phyloP scores from a whole-genome alignment of 2,329 filamentous ascomycete genomes.

The Scedosporium dehoogii region DNA sequence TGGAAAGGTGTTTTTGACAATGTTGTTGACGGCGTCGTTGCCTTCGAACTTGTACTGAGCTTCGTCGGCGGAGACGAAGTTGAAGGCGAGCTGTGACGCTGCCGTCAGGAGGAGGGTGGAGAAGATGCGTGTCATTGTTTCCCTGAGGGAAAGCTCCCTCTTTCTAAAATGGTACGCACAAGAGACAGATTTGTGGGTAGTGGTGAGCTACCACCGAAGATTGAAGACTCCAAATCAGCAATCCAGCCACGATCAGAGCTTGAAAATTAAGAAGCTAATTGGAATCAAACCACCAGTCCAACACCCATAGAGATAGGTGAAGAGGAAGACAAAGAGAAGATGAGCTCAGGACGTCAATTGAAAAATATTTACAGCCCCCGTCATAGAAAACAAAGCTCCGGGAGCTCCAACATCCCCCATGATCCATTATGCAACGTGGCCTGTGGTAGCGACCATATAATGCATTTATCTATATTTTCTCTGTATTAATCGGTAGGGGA shows the following conservation, averaged over 20 bases:
- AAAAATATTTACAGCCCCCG: neutral
- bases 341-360: neutral
- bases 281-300: neutral
- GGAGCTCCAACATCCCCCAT: neutral
- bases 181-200: neutral
- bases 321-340: neutral
- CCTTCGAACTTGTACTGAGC: conserved; percentile 7
- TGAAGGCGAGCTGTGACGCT: neutral
- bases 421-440: conserved; percentile 4
- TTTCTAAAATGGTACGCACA: neutral
- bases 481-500: neutral
- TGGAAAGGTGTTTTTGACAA: neutral
- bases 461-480: neutral
- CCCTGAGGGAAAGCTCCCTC: neutral
- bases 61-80: neutral
- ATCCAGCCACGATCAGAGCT: neutral
- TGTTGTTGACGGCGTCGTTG: conserved; percentile 4
- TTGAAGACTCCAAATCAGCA: neutral
- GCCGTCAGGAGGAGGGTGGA: conserved; percentile 1
- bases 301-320: neutral
- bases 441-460: conserved; percentile 6
- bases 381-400: neutral
- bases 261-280: neutral
- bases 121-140: conserved; percentile 2
- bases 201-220: neutral